Conservation (phyloP, 768 basidiomycete species). For the Podaxis carcinomalis region DNA sequence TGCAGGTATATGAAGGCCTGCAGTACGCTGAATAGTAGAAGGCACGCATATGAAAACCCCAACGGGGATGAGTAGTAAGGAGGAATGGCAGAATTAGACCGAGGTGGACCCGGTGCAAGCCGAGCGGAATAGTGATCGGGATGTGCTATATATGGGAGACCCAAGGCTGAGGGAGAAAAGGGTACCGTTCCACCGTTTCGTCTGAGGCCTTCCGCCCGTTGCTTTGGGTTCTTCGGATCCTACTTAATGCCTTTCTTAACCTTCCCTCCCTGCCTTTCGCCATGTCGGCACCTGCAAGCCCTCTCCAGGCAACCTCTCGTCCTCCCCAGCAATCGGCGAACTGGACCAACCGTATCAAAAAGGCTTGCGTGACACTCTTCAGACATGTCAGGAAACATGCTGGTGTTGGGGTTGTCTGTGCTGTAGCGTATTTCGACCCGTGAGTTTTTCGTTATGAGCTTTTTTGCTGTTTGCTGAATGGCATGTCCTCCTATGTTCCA, state of each 20-base stretch:
- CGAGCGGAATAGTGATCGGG: constrained; percentile 15
- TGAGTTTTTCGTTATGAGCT: constrained; percentile 32
- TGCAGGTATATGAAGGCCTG: background rate
- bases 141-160: constrained; percentile 15
- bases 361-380: constrained; percentile 26
- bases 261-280: constrained; percentile 16
- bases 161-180: constrained; percentile 19
- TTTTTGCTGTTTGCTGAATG: constrained; percentile 4
- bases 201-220: constrained; percentile 29
- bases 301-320: constrained; percentile 8
- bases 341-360: constrained; percentile 22
- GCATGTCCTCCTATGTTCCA: background rate
- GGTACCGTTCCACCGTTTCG: constrained; percentile 38
- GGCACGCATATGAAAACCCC: background rate
- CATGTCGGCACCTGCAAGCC: constrained; percentile 23
- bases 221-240: constrained; percentile 34
- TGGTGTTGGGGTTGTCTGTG: constrained; percentile 83
- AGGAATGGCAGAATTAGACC: background rate
- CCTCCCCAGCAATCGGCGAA: constrained; percentile 2
- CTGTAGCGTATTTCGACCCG: constrained; percentile 90
- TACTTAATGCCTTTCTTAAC: constrained; percentile 17
- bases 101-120: constrained; percentile 17
- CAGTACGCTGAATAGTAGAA: background rate
- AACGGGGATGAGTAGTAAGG: background rate
- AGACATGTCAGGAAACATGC: constrained; percentile 62